Conservation (phyloP, 2,329 filamentous ascomycete genomes). For the Aspergillus quadrilineatus region DNA sequence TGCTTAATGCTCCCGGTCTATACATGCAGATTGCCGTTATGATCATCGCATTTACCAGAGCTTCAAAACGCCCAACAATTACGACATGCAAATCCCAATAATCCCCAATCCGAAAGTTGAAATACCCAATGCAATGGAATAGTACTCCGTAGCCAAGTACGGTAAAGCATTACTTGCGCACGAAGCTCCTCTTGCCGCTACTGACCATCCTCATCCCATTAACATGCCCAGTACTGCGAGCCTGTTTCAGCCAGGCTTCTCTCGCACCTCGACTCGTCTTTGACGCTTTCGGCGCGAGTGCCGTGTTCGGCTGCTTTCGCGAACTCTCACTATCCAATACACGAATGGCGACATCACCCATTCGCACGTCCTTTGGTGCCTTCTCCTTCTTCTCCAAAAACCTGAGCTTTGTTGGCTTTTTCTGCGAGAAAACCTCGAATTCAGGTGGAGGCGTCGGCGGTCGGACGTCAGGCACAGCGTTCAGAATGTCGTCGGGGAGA, state of each 20-base stretch:
- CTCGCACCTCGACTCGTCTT: slow-evolving; percentile 38
- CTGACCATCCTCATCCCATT: slow-evolving; percentile 40
- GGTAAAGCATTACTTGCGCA: slow-evolving; percentile 27
- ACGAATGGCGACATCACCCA: slow-evolving; percentile 50
- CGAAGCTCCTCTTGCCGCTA: slow-evolving; percentile 38
- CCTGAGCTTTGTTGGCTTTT: slow-evolving; percentile 46
- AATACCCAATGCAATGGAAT: neutral
- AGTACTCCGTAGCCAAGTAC: neutral
- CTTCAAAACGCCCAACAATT: slow-evolving; percentile 7
- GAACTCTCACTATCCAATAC: slow-evolving; percentile 43
- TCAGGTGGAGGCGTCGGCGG: slow-evolving; percentile 48
- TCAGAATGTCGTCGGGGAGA: slow-evolving; percentile 53
- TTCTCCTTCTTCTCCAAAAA: slow-evolving; percentile 51
- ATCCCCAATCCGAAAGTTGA: neutral
- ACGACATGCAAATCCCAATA: neutral
- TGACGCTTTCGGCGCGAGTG: slow-evolving; percentile 48
- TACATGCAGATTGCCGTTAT: slow-evolving; percentile 4
- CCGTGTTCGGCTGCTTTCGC: slow-evolving; percentile 38
- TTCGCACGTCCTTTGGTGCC: slow-evolving; percentile 51
- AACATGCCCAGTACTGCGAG: slow-evolving; percentile 31
- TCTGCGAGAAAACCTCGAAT: slow-evolving; percentile 22
- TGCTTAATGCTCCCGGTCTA: slow-evolving; percentile 2
- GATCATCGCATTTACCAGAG: slow-evolving; percentile 7
- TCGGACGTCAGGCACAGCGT: slow-evolving; percentile 44
- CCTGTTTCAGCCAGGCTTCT: slow-evolving; percentile 41